Conservation (phyloP, 2,329 filamentous ascomycete genomes). For the Lithohypha guttulata region DNA sequence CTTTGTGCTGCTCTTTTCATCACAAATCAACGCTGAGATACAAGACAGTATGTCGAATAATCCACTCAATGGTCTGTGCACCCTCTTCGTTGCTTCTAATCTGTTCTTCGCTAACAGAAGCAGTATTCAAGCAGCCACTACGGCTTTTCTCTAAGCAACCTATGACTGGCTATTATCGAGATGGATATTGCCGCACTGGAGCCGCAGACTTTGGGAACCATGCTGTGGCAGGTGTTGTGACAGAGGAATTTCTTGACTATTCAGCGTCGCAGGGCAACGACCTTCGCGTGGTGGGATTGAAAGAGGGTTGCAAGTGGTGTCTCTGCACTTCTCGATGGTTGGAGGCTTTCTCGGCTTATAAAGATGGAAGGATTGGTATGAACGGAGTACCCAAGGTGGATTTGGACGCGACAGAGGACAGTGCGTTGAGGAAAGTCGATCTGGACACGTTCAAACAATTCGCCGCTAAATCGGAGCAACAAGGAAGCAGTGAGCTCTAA, state of each 20-base stretch:
- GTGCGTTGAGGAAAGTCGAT: conserved; percentile 27
- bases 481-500: conserved; percentile 9
- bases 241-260: conserved; percentile 53
- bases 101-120: conserved; percentile 4
- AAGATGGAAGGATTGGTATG: conserved; percentile 28
- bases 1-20: background rate
- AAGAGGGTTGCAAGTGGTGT: conserved; percentile 53
- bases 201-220: conserved; percentile 49
- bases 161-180: conserved; percentile 51
- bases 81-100: background rate
- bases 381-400: conserved; percentile 24
- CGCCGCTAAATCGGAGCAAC: conserved; percentile 23
- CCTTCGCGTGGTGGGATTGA: conserved; percentile 45
- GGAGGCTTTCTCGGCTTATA: conserved; percentile 48
- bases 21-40: background rate
- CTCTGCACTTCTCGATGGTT: conserved; percentile 51
- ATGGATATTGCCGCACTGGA: conserved; percentile 52
- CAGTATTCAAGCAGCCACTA: conserved; percentile 48
- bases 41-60: conserved; percentile 8
- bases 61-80: conserved; percentile 7
- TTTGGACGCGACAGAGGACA: conserved; percentile 30
- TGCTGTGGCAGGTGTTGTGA: conserved; percentile 46
- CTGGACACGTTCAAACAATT: conserved; percentile 28
- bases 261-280: conserved; percentile 50
- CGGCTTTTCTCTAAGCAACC: conserved; percentile 47